Evolutionary conservation across 176 grass and related monocot species (phyloP), one percentile per base, ranked within the genome.

Genomic region (Eremochloa ophiuroides): DNA sequence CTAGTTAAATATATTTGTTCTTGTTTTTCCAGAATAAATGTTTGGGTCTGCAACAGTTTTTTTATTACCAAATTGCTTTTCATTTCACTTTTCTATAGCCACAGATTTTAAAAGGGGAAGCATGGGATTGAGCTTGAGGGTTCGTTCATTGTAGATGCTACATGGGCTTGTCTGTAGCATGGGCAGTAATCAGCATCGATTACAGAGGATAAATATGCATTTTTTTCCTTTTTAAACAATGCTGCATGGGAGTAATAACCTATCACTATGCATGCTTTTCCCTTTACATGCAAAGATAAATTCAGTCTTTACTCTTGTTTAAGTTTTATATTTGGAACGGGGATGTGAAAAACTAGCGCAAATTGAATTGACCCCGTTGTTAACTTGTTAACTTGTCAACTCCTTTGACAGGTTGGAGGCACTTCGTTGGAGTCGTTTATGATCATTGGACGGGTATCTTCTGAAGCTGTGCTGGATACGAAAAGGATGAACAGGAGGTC

Each of bases 401-500:
- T 87, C 22, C 30, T 84, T 53, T 79, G 78, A 51, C 58, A 97
- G 94, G 88, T 93, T 71, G 81, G 87, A 76, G 88, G 88, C 26
- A 85, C 88, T 76, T 66, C 88, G 39, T 67, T 91, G 66, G 91
- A 97, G 66, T 87, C 88, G 29, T 97, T 93, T 82, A 75, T 93
- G 47, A 93, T 89, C 71, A 83, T 97, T 66, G 94, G 81, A 42
- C 92, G 88, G 58, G 50, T 87, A 23, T 93, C 94, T 58, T 97
- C 86, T 77, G 88, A 97, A 85, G 91, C 91, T 30, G 78, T 97
- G 20, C 82, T 93, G 20, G 91, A 97, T 43, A 88, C 74, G 66
- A 97, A 87, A 89, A 91, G 80, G 73, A 73, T 59, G 82, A 80
- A 69, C 3, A 81, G 18, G 6, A 89, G 31, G 41, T 86, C 76